phyloP scores from a whole-genome alignment of 2,329 filamentous ascomycete species.

The Ascochyta lentis region DNA sequence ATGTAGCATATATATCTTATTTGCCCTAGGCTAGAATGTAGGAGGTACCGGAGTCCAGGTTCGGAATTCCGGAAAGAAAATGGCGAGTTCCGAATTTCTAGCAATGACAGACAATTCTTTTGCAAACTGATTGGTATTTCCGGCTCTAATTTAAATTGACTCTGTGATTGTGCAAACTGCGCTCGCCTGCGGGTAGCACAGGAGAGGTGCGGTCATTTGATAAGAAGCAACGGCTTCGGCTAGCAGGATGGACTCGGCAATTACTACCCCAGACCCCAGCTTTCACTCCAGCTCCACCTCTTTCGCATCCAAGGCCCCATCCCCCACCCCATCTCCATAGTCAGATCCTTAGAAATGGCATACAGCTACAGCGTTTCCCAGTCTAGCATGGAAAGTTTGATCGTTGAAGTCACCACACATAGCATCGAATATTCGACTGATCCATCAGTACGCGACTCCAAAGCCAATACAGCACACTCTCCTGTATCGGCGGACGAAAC shows the following conservation, averaged over 20 bases:
- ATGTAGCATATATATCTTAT: constrained; percentile 10
- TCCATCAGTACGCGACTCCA: constrained; percentile 13
- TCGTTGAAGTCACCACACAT: not conserved
- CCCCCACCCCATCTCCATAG: not conserved
- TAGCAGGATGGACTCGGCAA: constrained; percentile 2
- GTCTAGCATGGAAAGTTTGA: not conserved
- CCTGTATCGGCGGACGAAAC: constrained; percentile 37
- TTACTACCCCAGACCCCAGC: not conserved
- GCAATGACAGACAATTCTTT: not conserved
- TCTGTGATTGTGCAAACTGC: not conserved
- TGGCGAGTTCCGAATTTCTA: not conserved
- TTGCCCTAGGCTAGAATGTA: not conserved
- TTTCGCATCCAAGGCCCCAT: not conserved
- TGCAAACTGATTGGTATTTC: not conserved
- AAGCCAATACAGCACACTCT: constrained; percentile 36
- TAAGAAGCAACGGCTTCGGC: not conserved
- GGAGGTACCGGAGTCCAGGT: not conserved
- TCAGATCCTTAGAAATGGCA: not conserved
- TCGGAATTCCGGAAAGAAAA: not conserved
- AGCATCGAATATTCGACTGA: constrained; percentile 18
- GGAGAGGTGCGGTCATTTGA: not conserved
- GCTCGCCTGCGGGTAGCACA: not conserved
- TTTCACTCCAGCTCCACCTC: not conserved
- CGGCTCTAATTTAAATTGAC: not conserved
- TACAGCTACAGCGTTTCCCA: constrained; percentile 3